A percentile compares a stretch with the other conserved stretches of the same genome.
Conservation (phyloP, 192 early-diverging fungal species). For the Kickxella alabastrina region DNA sequence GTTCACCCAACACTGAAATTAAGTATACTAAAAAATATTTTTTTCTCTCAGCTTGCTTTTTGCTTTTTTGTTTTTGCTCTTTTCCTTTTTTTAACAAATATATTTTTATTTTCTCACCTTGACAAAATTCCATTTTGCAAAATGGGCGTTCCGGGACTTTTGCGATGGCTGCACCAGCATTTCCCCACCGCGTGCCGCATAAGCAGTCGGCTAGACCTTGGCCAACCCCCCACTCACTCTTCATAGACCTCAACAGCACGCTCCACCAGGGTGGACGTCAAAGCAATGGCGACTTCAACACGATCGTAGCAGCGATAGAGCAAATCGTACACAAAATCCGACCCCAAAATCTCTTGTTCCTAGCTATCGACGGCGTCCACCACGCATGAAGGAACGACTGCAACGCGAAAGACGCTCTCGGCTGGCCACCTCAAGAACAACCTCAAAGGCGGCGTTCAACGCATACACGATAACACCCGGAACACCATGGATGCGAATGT, state of each 20-base stretch:
- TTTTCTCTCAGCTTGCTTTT: too few relatives aligned
- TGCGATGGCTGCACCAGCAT: constrained; percentile 40
- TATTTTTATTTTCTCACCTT: too few relatives aligned
- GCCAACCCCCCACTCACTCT: constrained; percentile 19
- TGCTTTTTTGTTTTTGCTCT: too few relatives aligned
- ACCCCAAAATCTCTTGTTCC: constrained; percentile 81
- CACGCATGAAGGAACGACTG: constrained; percentile 96
- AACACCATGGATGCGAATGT: constrained; percentile 83
- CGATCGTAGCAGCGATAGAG: constrained; percentile 19
- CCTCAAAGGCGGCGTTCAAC: constrained; percentile 65
- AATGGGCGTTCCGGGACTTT: constrained; percentile 48
- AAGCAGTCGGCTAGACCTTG: constrained; percentile 13
- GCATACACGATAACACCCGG: constrained; percentile 95
- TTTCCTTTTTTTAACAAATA: too few relatives aligned
- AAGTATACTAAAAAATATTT: too few relatives aligned
- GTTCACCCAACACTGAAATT: too few relatives aligned
- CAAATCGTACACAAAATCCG: constrained; percentile 48
- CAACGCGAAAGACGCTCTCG: constrained; percentile 91
- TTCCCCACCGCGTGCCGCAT: constrained; percentile 29
- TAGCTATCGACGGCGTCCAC: constrained; percentile 96
- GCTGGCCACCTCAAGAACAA: constrained; percentile 58
- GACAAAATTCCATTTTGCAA: too few relatives aligned
- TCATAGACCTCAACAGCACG: constrained; percentile 46
- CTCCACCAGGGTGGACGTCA: constrained; percentile 24
- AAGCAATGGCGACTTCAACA: constrained; percentile 16